Evolutionary conservation across 176 grass and related monocot genomes (phyloP).

Genomic region (Bonia amplexicaulis): DNA sequence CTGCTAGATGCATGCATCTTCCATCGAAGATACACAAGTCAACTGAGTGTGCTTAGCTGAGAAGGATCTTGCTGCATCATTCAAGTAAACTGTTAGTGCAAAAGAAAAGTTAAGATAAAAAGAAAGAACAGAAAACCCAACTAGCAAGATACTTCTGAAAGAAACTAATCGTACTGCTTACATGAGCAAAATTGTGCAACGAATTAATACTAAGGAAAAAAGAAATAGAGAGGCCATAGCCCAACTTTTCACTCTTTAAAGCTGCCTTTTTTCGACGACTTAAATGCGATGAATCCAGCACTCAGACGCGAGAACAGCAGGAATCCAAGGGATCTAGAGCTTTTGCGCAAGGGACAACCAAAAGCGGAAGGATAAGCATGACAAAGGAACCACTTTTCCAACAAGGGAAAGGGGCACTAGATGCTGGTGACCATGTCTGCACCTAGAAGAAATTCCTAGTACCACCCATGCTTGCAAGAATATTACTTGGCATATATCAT

Average conservation of each 20-base stretch:
- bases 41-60: background rate
- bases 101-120: background rate
- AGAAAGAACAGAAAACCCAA: background rate
- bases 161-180: background rate
- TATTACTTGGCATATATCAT: background rate
- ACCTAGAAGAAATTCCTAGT: background rate
- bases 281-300: background rate
- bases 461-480: background rate
- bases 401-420: constrained; percentile 9
- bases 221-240: background rate
- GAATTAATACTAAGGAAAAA: background rate
- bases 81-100: background rate
- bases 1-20: background rate
- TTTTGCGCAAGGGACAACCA: background rate
- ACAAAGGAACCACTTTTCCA: background rate
- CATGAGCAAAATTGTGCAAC: background rate
- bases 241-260: background rate
- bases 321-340: background rate
- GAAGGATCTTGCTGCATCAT: background rate
- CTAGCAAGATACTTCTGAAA: background rate
- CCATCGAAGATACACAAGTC: background rate
- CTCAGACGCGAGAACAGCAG: background rate
- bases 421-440: background rate
- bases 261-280: background rate
- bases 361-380: background rate